Evolutionary conservation across 495 filamentous ascomycete genomes (phyloP), one percentile per base, ranked within the genome.

Genomic region (Lentithecium fluviatile): DNA sequence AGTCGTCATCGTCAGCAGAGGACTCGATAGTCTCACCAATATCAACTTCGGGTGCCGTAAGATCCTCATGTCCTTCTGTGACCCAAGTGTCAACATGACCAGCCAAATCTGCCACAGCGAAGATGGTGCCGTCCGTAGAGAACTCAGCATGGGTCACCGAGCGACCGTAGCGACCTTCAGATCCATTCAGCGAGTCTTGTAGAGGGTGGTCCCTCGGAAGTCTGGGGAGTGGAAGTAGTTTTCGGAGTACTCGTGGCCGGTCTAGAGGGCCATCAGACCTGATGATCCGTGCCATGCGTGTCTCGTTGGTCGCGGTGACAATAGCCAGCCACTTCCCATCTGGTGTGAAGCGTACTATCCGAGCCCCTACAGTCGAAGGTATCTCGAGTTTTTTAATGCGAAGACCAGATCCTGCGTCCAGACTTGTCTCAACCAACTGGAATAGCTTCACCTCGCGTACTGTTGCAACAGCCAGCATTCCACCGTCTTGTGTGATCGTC

Each of bases 81-180:
- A 88, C 73, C 85, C 90, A 99, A 13, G 85, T 89, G 69, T 97
- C 92, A 26, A 99, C 80, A 71, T 85, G 88, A 25, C 95, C 95
- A 48, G 86, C 85, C 21, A 97, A 70, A 72, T 97, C 95, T 34
- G 86, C 84, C 13, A 85, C 82, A 7, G 85, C 88, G 15, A 97
- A 71, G 51, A 96, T 82, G 53, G 80, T 82, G 73, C 90, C 90
- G 66, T 95, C 88, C 6, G 85, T 77, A 8, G 91, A 95, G 72
- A 97, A 97, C 0, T 84, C 80, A 17, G 85, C 74, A 42, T 89
- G 83, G 20, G 80, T 88, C 40, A 97, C 84, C 23, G 83, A 84
- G 64, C 87, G 80, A 52, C 93, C 82, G 74, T 96, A 97, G 6
- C 75, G 75, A n/a, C 88, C 89, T 42, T 91, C 78, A 15, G 84